Base-by-base conservation (phyloP, 176 grass and related monocot genomes). In the Musa acuminata region DNA sequence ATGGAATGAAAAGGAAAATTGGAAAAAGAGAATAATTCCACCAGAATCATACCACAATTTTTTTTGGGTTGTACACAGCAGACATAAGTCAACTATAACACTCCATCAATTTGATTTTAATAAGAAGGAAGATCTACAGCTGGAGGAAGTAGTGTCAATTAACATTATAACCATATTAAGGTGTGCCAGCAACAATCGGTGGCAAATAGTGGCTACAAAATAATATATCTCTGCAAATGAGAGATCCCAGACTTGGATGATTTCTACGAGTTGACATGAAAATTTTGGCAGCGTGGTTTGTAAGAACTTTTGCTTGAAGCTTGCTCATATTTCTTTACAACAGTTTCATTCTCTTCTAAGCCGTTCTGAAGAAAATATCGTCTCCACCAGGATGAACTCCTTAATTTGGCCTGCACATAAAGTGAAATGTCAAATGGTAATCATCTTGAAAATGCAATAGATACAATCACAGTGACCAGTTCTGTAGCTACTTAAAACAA, bases 371-470 rank as follows among this genome's bases (percentile, higher is more conserved):
- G 79, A 82, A 96, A 96, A 82, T 92, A 96, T 16, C 89, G 72
- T 5, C 88, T 92, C 92, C 92, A 96, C 92, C 92, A 96, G 23
- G 92, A 87, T 65, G 81, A 86, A 82, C 89, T 92, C 58, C 92
- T 83, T 73, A 92, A 68, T 73, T 96, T 96, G 24, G 85, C 92
- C 92, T 96, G 82, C 50, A 51, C 20, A 53, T 25, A 6, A 53
- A 23, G 17, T 20, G 57, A 60, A 1, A 60, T 20, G 57, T 60
- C 57, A 60, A 60, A 60, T 14, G 9, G 57, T n/a, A 60, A 20
- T 60, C 14, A 60, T 60, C 7, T 60, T 20, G 57, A 60, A 43
- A 43, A 43, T 43, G 4, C 35, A 43, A 43, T 43, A 4, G 35
- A 43, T 5, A 22, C 35, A 43, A 43, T 43, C 35, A 43, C 35